These are phyloP conservation scores for Skeletonema grethae DNA, from an alignment of 108 stramenopile genomes.

Conservation along the genomic window DNA sequence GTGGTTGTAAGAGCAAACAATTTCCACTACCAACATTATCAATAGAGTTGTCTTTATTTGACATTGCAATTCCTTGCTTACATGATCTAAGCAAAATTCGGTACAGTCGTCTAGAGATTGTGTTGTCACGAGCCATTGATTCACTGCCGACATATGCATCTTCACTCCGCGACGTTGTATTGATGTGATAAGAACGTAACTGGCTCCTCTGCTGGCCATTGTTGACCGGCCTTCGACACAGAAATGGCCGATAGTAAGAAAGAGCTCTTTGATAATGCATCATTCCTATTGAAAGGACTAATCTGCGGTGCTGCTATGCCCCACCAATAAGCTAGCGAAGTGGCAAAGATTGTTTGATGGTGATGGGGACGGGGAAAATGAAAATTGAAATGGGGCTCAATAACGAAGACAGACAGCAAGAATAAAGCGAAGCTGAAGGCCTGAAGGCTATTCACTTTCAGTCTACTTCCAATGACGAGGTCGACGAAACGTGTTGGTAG, in stretches of 20 bases:
- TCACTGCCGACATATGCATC: background rate
- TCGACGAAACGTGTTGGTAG: no score
- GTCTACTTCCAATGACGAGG: no score
- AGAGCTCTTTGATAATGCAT: background rate
- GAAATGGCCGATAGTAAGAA: background rate
- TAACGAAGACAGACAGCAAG: no score
- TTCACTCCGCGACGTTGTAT: background rate
- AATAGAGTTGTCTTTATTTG: constrained; percentile 14
- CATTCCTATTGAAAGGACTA: background rate
- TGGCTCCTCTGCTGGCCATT: background rate
- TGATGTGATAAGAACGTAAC: background rate
- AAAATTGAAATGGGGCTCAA: no score
- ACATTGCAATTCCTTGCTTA: constrained; percentile 6
- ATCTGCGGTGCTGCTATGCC: no score
- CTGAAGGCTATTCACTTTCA: no score
- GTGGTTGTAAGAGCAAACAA: constrained; percentile 44
- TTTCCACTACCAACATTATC: background rate
- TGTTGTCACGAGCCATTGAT: constrained; percentile 30
- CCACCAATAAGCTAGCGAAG: no score
- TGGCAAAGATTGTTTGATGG: no score
- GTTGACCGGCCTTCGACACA: background rate
- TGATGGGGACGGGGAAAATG: no score
- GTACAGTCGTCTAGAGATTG: constrained; percentile 35
- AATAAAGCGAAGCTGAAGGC: no score
- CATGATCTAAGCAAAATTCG: constrained; percentile 29